These are phyloP conservation scores for Ambrosia trifida DNA, from an alignment of 129 eudicot genomes.

Conservation along the genomic window DNA sequence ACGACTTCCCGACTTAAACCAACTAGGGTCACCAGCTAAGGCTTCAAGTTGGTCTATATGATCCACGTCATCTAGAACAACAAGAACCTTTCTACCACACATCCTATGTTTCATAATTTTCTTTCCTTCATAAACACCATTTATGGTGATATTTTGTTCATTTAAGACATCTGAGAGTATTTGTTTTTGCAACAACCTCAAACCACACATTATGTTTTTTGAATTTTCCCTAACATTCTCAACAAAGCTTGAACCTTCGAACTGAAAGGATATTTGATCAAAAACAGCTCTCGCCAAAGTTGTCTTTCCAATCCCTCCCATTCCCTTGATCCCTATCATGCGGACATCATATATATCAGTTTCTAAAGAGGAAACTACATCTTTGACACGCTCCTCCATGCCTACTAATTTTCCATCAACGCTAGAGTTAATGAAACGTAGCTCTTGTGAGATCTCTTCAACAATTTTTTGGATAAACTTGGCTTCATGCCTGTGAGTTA, in stretches of 20 bases:
- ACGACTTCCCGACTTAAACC: slow-evolving; percentile 23
- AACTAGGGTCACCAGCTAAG: slow-evolving; percentile 12
- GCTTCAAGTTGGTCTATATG: slow-evolving; percentile 18
- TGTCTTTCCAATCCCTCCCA: slow-evolving; percentile 23
- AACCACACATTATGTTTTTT: neutral
- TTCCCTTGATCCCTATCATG: slow-evolving; percentile 26
- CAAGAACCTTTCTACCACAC: slow-evolving; percentile 11
- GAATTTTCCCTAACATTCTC: slow-evolving; percentile 16
- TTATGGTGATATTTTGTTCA: neutral
- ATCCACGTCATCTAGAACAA: slow-evolving; percentile 29
- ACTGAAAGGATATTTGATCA: slow-evolving; percentile 1
- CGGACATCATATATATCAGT: slow-evolving; percentile 10
- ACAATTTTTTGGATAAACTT: slow-evolving; percentile 11
- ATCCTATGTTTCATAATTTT: neutral
- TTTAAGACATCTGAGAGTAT: slow-evolving; percentile 8
- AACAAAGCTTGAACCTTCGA: slow-evolving; percentile 19
- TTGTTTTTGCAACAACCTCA: slow-evolving; percentile 15
- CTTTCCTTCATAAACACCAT: neutral
- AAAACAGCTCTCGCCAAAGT: slow-evolving; percentile 17
- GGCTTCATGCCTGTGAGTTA: slow-evolving; percentile 9
- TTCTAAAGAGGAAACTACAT: slow-evolving; percentile 12
- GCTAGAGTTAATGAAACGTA: neutral
- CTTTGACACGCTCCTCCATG: slow-evolving; percentile 4
- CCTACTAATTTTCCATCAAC: slow-evolving; percentile 14
- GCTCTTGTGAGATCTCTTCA: slow-evolving; percentile 9